Conservation (phyloP, 1,284 basidiomycete species). For the Tilletia caries region DNA sequence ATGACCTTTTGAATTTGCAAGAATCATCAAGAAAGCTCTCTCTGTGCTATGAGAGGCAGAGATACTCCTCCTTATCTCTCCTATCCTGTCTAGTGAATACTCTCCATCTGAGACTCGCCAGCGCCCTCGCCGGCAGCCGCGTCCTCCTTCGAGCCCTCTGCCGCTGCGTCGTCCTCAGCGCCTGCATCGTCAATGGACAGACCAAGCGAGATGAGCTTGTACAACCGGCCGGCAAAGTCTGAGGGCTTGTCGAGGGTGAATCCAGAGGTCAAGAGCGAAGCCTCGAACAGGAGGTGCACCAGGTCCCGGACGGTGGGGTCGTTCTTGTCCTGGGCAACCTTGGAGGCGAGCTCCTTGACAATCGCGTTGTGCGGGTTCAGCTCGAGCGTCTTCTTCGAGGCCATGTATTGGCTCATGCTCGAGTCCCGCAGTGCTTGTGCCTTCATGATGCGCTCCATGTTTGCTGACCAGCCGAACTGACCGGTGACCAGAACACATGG, state of each 20-base stretch:
- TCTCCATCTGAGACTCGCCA: constrained; percentile 52
- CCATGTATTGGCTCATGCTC: constrained; percentile 98
- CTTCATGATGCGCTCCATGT: constrained; percentile 99
- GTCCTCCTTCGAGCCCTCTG: constrained; percentile 27
- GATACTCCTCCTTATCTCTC: too few species aligned
- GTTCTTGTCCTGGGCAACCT: constrained; percentile 92
- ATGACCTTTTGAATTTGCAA: too few species aligned
- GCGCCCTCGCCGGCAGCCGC: constrained; percentile 35
- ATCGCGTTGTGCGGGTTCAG: constrained; percentile 92
- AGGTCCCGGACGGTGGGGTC: constrained; percentile 93
- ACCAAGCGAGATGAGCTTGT: constrained; percentile 85
- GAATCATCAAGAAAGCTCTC: too few species aligned
- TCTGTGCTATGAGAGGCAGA: too few species aligned
- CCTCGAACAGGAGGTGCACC: constrained; percentile 94
- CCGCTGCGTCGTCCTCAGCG: constrained; percentile 24
- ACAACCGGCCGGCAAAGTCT: constrained; percentile 90
- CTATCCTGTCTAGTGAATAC: constrained; percentile 52
- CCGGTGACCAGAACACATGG: constrained; percentile 70
- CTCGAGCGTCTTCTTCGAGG: constrained; percentile 88
- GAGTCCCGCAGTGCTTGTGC: constrained; percentile 97
- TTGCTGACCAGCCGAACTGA: constrained; percentile 98
- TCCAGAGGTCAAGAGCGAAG: constrained; percentile 68
- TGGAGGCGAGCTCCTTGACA: constrained; percentile 90
- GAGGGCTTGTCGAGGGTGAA: constrained; percentile 94
- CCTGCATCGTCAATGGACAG: constrained; percentile 58